These are phyloP conservation scores for Echites panduratus DNA, from an alignment of 257 asterid genomes.

Conservation along the genomic window DNA sequence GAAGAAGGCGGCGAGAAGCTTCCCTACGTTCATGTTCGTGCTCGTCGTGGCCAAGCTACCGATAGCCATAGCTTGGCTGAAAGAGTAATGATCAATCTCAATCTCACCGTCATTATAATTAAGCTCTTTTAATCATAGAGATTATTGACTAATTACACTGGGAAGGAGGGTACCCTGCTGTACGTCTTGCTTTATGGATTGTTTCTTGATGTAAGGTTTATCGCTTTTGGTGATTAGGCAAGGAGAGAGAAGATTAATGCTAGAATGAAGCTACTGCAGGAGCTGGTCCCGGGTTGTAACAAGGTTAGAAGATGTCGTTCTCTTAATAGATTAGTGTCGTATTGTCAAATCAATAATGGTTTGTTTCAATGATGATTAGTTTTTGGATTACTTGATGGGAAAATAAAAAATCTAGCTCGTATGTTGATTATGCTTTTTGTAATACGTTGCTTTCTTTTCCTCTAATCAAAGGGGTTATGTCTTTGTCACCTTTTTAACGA, in stretches of 20 bases:
- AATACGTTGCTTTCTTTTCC: conserved; percentile 23
- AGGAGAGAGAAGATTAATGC: conserved; percentile 99
- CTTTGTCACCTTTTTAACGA: conserved; percentile 48
- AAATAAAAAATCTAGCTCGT: conserved; percentile 12
- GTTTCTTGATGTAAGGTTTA: conserved; percentile 11
- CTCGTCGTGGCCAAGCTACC: conserved; percentile 98
- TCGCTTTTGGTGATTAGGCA: conserved; percentile 42
- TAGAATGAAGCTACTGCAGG: conserved; percentile 89
- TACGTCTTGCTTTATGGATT: conserved; percentile 15
- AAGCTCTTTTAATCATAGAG: conserved; percentile 10
- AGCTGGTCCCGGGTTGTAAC: conserved; percentile 98
- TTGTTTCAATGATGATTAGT: conserved; percentile 21
- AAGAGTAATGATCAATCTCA: conserved; percentile 45
- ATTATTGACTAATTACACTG: conserved; percentile 5
- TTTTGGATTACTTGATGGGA: too few species aligned
- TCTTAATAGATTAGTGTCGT: conserved; percentile 22
- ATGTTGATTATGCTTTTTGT: conserved; percentile 18
- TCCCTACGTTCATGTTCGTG: conserved; percentile 85
- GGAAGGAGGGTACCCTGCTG: background rate
- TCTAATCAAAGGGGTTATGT: conserved; percentile 22
- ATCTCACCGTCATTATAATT: conserved; percentile 11
- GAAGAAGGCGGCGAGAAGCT: conserved; percentile 59
- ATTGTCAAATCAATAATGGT: conserved; percentile 12
- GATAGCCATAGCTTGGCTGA: conserved; percentile 99
- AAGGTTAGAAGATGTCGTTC: conserved; percentile 62